Base-by-base conservation (phyloP, 176 grass and related monocot species). In the Raddia distichophylla region DNA sequence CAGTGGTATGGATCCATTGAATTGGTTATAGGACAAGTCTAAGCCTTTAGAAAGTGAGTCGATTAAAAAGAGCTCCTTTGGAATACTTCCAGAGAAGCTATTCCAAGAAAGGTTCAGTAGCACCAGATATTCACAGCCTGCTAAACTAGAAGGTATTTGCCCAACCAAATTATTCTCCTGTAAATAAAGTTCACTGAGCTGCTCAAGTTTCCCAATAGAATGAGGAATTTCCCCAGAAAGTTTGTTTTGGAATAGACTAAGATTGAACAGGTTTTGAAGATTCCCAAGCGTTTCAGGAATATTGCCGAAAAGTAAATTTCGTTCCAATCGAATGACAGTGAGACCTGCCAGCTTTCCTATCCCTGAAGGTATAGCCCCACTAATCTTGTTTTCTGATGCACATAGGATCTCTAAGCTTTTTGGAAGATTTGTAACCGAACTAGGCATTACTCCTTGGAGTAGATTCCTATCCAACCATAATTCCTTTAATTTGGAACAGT, bases 81-180 rank as follows among this genome's bases (percentile, higher is more conserved):
- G 72, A 33, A 84, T 80, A 42, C 48, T 69, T 64, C 76, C 87
- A 82, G 40, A 2, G 18, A 80, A 72, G 18, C 5, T 62, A 57
- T 89, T 89, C 3, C 12, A 3, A 22, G 74, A 84, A 55, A 89
- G 63, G 59, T 89, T 67, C 8, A 89, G 18, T 9, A 27, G 32
- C 10, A 60, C 6, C 48, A 89, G 42, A 0, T 61, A 13, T 20
- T 65, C 73, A 5, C 62, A 89, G 7, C 43, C 2, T 7, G 16
- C 47, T 55, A 85, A 84, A 11, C 19, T 33, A 1, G 13, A 0
- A 10, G 76, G 77, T 34, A 89, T 84, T 37, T 13, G 9, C 16
- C 87, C 87, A 7, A 1, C 35, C 0, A 89, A 48, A 4, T 34
- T 6, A 18, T 89, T 89, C 3, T 55, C 57, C 2, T 55, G 7